A percentile compares a stretch with the other conserved stretches of the same genome.
Evolutionary conservation across 192 early-diverging fungal species (phyloP).

Genomic region (Gamsiella multidivaricata): DNA sequence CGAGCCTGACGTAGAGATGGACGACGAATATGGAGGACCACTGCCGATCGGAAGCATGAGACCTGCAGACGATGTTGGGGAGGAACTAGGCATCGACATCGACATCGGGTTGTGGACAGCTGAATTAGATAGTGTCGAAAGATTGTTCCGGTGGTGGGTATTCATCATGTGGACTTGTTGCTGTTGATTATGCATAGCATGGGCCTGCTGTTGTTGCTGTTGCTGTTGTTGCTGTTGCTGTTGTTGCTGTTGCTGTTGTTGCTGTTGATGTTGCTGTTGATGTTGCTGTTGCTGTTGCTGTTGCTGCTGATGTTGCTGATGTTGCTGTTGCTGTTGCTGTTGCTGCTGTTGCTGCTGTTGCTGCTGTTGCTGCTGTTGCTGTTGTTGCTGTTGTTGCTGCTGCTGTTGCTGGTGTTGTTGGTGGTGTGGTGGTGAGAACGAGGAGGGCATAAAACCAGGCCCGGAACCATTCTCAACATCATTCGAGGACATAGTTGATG

Average conservation of each 20-base stretch:
- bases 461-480: constrained; percentile 1
- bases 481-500: not conserved
- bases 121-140: constrained; percentile 3
- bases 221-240: constrained; percentile 29
- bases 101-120: constrained; percentile 18
- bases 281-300: constrained; percentile 9
- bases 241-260: constrained; percentile 21
- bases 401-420: constrained; percentile 1
- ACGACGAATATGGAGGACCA: constrained; percentile 7
- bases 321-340: constrained; percentile 24
- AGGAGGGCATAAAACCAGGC: constrained; percentile 8
- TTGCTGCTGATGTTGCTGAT: constrained; percentile 11
- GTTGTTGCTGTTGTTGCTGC: constrained; percentile 14
- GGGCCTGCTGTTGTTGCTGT: constrained; percentile 16
- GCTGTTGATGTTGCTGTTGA: constrained; percentile 21
- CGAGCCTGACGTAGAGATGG: not conserved
- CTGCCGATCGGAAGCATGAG: constrained; percentile 31
- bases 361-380: constrained; percentile 5
- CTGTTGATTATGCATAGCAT: constrained; percentile 12
- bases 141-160: constrained; percentile 18
- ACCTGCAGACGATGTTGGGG: constrained; percentile 1
- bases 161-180: constrained; percentile 40
- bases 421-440: no score
- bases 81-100: constrained; percentile 31
- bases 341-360: constrained; percentile 30